Evolutionary conservation across 257 asterid genomes (phyloP).

Genomic region (Jacaranda copaia): DNA sequence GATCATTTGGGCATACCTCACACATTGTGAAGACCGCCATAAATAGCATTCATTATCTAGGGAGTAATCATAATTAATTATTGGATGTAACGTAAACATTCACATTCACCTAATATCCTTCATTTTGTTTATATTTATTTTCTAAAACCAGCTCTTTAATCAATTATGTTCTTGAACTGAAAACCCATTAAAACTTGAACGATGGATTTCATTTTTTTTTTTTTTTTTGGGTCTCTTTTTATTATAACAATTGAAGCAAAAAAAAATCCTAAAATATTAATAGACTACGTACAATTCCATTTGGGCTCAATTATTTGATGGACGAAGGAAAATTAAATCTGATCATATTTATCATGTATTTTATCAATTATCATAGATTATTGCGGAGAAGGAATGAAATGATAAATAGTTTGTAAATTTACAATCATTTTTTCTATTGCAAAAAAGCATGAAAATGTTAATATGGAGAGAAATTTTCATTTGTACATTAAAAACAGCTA

Average conservation of each 20-base stretch:
- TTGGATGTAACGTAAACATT: conserved; percentile 35
- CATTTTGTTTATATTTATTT: background rate
- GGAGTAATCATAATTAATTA: conserved; percentile 27
- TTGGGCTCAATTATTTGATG: too few relatives aligned
- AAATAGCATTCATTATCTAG: conserved; percentile 26
- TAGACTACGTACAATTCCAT: too few relatives aligned
- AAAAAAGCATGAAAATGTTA: background rate
- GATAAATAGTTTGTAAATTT: background rate
- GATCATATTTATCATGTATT: too few relatives aligned
- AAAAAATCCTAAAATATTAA: too few relatives aligned
- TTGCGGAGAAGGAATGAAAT: too few relatives aligned
- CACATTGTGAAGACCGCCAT: conserved; percentile 33
- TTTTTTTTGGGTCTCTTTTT: too few relatives aligned
- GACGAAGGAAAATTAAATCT: too few relatives aligned
- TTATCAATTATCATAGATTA: too few relatives aligned
- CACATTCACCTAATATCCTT: background rate
- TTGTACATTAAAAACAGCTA: conserved; percentile 29
- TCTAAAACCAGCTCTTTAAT: background rate
- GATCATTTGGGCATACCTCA: conserved; percentile 10
- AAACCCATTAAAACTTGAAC: too few relatives aligned
- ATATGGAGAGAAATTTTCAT: background rate
- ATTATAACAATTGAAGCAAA: too few relatives aligned
- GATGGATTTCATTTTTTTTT: too few relatives aligned
- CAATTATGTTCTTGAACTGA: background rate
- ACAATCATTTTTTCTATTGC: background rate